Percentiles rank a stretch among this genome's conserved stretches.
phyloP scores from a whole-genome alignment of 805 yeast species.

The Cyberlindnera amylophila region DNA sequence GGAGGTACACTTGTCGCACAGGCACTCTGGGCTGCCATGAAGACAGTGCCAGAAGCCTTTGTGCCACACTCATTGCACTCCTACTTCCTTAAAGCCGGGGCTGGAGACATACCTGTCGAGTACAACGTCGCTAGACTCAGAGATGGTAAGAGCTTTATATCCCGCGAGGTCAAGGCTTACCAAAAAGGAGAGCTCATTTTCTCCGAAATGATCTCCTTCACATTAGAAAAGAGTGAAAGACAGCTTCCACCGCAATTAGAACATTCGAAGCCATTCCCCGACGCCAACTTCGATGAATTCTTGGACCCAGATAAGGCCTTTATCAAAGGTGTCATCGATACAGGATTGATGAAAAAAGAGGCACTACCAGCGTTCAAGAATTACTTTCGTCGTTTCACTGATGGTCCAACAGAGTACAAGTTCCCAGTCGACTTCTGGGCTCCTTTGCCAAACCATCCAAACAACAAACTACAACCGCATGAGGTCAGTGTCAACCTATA shows the following conservation, averaged over 20 bases:
- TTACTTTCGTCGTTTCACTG: slow-evolving; percentile 32
- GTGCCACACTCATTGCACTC: slow-evolving; percentile 61
- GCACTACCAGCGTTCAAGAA: slow-evolving; percentile 4
- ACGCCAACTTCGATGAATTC: slow-evolving; percentile 15
- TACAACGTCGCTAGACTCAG: slow-evolving; percentile 52
- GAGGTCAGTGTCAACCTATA: slow-evolving; percentile 20
- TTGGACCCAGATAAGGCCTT: slow-evolving; percentile 14
- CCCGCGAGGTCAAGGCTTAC: slow-evolving; percentile 49
- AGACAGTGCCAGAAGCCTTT: slow-evolving; percentile 43
- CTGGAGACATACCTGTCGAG: slow-evolving; percentile 39
- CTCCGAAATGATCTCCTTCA: slow-evolving; percentile 42
- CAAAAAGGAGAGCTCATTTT: slow-evolving; percentile 52
- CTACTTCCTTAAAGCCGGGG: slow-evolving; percentile 56
- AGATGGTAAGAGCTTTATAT: slow-evolving; percentile 49
- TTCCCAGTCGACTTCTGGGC: slow-evolving; percentile 34
- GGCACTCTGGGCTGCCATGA: slow-evolving; percentile 55
- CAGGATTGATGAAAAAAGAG: slow-evolving; percentile 11
- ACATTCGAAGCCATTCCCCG: slow-evolving; percentile 18
- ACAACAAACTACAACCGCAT: slow-evolving; percentile 16
- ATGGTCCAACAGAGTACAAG: slow-evolving; percentile 31
- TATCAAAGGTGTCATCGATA: slow-evolving; percentile 14
- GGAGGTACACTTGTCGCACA: slow-evolving; percentile 72
- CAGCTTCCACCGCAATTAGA: slow-evolving; percentile 13
- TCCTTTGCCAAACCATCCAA: slow-evolving; percentile 17
- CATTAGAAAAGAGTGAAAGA: slow-evolving; percentile 8